Conservation (phyloP, 768 basidiomycete species). For the Tylopilus subfusipes region DNA sequence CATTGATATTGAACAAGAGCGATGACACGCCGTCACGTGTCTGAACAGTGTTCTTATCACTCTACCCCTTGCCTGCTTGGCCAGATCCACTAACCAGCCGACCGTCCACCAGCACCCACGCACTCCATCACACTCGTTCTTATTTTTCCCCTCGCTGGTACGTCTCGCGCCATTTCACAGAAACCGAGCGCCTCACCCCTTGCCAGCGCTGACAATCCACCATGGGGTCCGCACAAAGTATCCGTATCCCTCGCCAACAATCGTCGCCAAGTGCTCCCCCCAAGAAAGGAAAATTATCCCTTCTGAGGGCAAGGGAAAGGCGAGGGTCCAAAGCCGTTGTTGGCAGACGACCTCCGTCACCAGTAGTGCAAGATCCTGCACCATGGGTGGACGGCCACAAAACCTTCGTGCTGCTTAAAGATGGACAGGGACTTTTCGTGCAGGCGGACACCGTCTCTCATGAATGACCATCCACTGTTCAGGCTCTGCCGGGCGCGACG, state of each 20-base stretch:
- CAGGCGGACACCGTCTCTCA: neutral
- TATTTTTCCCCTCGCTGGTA: neutral
- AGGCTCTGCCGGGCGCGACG: neutral
- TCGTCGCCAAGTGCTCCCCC: neutral
- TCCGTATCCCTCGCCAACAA: neutral
- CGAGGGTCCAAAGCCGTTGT: neutral
- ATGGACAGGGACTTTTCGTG: slow-evolving; percentile 22
- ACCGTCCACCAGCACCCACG: neutral
- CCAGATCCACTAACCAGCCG: neutral
- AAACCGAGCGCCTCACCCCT: neutral
- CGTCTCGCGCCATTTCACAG: neutral
- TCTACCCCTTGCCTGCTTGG: too few relatives aligned
- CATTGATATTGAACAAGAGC: slow-evolving; percentile 29
- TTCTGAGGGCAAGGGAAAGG: neutral
- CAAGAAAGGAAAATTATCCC: neutral
- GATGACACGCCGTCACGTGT: slow-evolving; percentile 17
- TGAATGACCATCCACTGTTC: neutral
- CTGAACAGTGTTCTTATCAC: neutral
- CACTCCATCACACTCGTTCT: neutral
- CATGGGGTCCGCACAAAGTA: neutral
- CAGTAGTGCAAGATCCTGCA: slow-evolving; percentile 11
- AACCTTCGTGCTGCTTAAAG: slow-evolving; percentile 22
- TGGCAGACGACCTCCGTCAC: neutral
- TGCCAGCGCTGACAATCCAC: neutral
- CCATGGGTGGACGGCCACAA: slow-evolving; percentile 21